Evolutionary conservation across 2,329 filamentous ascomycete genomes (phyloP), one percentile per base, ranked within the genome.

Genomic region (Epichloe gansuensis): DNA sequence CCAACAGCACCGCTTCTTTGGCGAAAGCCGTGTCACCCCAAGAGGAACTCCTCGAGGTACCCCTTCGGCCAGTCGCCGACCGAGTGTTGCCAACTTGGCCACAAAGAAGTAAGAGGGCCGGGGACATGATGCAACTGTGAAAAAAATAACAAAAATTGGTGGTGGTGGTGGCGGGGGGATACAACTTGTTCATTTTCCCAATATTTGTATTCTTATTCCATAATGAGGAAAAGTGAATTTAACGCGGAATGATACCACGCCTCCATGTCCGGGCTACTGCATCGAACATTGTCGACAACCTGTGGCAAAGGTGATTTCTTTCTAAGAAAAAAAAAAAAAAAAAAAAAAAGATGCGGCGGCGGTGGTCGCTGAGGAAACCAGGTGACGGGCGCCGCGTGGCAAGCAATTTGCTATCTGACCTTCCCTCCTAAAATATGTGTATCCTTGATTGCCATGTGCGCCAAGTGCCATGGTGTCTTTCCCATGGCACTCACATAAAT

Each of bases 1-100:
- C 52, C 68, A 72, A 50, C 65, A 70, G 41, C 55, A 69, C 43
- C 68, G 69, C 12, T 72, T 72, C 62, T 71, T 72, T 46, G 69
- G 69, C 1, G 69, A 72, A 59, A 69, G 58, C 41, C 66, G 69
- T 25, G 68, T 71, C 1, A 72, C 69, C 1, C 69, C 69, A 5
- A 60, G 65, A 15, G 60, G 58, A 4, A 71, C 69, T 2, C 69
- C 69, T 0, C 57, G 67, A 7, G 67, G 65, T 1, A 71, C 69
- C 0, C 69, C 69, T 0, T 64, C 67, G 0, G 68, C 66, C 0
- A 70, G 63, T 45, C 64, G 69, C 9, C 62, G 67, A 35, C 58
- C 58, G 11, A 66, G 64, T 43, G 53, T 57, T 42, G 58, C 55
- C 46, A 56, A 58, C 39, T 3, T 46, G 11, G 15, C 54, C 5